Evolutionary conservation across 257 asterid species (phyloP).

Genomic region (Misopates orontium): DNA sequence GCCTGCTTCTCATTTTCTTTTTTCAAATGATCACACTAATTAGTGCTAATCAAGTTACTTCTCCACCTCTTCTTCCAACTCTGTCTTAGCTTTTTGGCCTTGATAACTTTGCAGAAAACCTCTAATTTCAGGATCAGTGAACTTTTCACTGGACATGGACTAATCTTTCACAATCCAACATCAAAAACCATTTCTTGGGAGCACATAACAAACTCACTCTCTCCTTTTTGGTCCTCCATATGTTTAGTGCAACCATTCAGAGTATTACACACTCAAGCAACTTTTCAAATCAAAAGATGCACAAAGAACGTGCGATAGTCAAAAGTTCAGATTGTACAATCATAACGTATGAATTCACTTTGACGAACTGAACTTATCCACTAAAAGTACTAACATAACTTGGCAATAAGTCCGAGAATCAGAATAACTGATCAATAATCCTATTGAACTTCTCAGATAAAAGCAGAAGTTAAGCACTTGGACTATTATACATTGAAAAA

Average conservation of each 20-base stretch:
- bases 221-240: neutral
- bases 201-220: neutral
- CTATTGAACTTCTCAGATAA: constrained; percentile 1
- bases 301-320: neutral
- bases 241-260: constrained; percentile 3
- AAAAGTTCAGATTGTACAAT: neutral
- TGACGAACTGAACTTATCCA: neutral
- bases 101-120: neutral
- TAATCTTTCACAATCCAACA: neutral
- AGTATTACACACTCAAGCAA: constrained; percentile 10
- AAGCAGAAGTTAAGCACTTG: neutral
- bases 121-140: neutral
- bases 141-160: neutral
- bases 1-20: neutral
- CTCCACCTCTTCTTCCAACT: neutral
- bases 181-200: neutral
- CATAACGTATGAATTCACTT: neutral
- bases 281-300: neutral
- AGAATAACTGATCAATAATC: neutral
- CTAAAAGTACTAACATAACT: neutral
- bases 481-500: neutral
- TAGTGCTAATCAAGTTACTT: neutral
- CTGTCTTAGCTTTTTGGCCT: neutral
- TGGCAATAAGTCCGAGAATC: too few relatives aligned
- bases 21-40: neutral